Base-by-base conservation (phyloP, 2,329 filamentous ascomycete genomes). In the Fusarium caatingaense region DNA sequence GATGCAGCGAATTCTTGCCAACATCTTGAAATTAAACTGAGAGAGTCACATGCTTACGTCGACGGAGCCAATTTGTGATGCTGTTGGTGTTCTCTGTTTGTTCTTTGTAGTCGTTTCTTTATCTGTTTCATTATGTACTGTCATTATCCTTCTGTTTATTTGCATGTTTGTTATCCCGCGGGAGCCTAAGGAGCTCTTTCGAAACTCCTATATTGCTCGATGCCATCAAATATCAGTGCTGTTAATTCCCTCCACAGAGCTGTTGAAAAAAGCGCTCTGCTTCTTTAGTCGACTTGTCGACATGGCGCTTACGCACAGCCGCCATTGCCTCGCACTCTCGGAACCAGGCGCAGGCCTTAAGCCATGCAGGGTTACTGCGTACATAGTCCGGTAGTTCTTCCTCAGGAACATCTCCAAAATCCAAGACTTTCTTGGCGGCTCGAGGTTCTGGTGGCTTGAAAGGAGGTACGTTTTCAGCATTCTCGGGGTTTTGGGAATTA, bases 341-440 rank as follows among this genome's bases (percentile, higher is more conserved):
- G 61, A 83, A 64, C 69, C 80, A 82, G 16, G 72, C 75, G 21
- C 77, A 80, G 6, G 81, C 83, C 46, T 78, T 78, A 32, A 83
- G 51, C 86, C 86, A 87, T 3, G 76, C 77, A 2, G 81, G 77
- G 55, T 87, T 83, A 4, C 77, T 78, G 30, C 65, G 76, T 8
- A 87, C 83, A 30, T 82, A 79, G 2, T 81, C 78, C 1, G 85
- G 85, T 3, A 87, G 71, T 3, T 82, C 77, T 15, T 80, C 74
- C 45, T 79, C 76, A 6, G 79, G 74, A 16, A 83, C 72, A 53
- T 81, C 77, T 27, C 77, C 78, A 66, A 82, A 82, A 60, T 83
- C 80, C 21, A 79, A 53, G 2, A 68, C 68, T 20, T 76, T 72
- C 23, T 65, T 71, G 50, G 76, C 74, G 1, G 66, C 60, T 54